A percentile compares a stretch with the other conserved stretches of the same genome.
These are phyloP conservation scores for Meyerozyma guilliermondii DNA, from an alignment of 1,139 yeast genomes.

Conservation along the genomic window DNA sequence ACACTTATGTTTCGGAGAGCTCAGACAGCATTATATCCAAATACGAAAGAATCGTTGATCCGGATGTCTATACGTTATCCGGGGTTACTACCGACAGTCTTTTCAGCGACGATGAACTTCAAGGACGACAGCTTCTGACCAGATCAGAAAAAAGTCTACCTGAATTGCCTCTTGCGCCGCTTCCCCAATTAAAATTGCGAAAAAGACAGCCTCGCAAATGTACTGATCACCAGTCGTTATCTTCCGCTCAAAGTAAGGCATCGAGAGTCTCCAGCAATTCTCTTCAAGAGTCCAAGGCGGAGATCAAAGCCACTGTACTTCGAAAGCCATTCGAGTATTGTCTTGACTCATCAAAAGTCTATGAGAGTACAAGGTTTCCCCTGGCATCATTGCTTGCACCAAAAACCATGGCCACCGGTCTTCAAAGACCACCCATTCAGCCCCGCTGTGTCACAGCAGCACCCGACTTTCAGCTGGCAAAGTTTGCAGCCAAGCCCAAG, in stretches of 20 bases:
- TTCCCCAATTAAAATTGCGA: not conserved
- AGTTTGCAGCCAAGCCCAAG: not conserved
- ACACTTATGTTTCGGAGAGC: conserved; percentile 1
- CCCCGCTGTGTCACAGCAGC: conserved; percentile 1
- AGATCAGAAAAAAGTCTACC: conserved; percentile 1
- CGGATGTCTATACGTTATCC: not conserved
- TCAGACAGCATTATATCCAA: conserved; percentile 1
- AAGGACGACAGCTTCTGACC: not conserved
- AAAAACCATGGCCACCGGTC: not conserved
- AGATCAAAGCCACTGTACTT: conserved; percentile 19
- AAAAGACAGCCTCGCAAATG: not conserved
- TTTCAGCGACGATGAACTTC: not conserved
- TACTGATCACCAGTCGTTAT: not conserved
- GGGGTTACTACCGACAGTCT: not conserved
- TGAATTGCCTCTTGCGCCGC: conserved; percentile 1
- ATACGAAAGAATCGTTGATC: not conserved
- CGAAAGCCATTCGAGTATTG: conserved; percentile 30
- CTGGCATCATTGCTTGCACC: conserved; percentile 8
- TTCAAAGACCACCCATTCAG: conserved; percentile 1
- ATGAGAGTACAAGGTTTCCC: conserved; percentile 26
- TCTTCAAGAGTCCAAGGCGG: conserved; percentile 9
- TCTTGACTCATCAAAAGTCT: conserved; percentile 29
- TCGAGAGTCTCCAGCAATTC: not conserved
- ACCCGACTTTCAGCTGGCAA: conserved; percentile 1
- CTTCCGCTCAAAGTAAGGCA: not conserved